Evolutionary conservation across 1,284 basidiomycete species (phyloP).

Genomic region (Kwoniella shivajii): DNA sequence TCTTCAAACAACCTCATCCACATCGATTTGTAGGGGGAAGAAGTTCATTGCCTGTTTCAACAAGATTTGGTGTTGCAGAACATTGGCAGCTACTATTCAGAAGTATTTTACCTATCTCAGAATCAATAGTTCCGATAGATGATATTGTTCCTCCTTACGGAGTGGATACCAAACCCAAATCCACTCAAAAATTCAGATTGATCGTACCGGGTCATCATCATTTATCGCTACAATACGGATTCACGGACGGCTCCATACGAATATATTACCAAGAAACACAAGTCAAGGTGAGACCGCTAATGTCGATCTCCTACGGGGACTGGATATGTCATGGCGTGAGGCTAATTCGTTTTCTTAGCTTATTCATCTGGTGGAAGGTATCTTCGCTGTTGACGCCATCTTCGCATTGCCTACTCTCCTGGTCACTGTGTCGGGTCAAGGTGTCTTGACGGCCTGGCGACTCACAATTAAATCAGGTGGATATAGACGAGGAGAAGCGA

Average conservation of each 20-base stretch:
- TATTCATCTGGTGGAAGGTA: constrained; percentile 72
- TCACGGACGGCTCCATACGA: constrained; percentile 43
- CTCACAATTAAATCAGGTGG: constrained; percentile 51
- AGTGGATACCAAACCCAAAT: constrained; percentile 31
- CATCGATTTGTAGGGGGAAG: constrained; percentile 69
- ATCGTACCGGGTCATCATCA: constrained; percentile 22
- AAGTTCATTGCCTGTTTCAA: constrained; percentile 68
- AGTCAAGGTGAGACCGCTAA: constrained; percentile 64
- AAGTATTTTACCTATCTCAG: constrained; percentile 51
- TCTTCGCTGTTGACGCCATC: constrained; percentile 70
- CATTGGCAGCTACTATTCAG: constrained; percentile 51
- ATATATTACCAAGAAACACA: constrained; percentile 57
- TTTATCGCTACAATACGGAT: constrained; percentile 50
- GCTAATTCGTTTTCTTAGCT: constrained; percentile 16
- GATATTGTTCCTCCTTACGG: constrained; percentile 53
- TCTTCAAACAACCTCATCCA: constrained; percentile 85
- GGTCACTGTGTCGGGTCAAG: constrained; percentile 74
- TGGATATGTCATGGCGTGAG: no score
- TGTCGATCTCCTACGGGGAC: no score
- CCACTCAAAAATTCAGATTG: constrained; percentile 34
- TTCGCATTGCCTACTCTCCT: constrained; percentile 73
- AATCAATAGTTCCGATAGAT: constrained; percentile 62
- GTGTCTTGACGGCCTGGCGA: constrained; percentile 77
- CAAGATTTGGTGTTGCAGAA: constrained; percentile 76
- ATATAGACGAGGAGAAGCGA: constrained; percentile 35